A percentile compares a stretch with the other conserved stretches of the same genome.
phyloP scores from a whole-genome alignment of 495 filamentous ascomycete species.

The Aspergillus sparsus region DNA sequence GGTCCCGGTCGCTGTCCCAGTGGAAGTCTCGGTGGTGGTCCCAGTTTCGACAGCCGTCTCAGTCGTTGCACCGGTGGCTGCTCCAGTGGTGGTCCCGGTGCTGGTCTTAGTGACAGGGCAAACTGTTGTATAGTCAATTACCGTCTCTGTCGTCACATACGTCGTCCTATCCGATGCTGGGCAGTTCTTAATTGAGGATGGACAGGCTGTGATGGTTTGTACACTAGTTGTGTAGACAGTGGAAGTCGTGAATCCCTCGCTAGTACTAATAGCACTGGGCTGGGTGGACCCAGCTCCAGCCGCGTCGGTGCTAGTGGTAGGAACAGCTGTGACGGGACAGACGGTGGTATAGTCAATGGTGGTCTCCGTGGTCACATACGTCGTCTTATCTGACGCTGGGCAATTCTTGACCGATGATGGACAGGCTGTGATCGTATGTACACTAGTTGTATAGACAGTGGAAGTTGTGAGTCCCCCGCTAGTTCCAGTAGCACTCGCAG shows the following conservation, averaged over 20 bases:
- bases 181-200: not conserved
- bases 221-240: not conserved
- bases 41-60: too few relatives aligned
- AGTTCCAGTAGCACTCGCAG: not conserved
- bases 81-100: not conserved
- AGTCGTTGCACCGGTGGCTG: too few relatives aligned
- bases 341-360: not conserved
- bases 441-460: not conserved
- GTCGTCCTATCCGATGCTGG: not conserved
- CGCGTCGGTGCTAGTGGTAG: not conserved
- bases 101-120: not conserved
- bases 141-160: not conserved
- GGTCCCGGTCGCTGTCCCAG: not conserved
- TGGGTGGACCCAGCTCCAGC: too few relatives aligned
- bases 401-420: not conserved
- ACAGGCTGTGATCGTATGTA: not conserved
- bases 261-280: not conserved
- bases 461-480: not conserved
- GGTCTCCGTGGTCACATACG: not conserved
- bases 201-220: not conserved
- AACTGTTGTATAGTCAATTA: not conserved
- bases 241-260: not conserved
- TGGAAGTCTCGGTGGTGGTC: too few relatives aligned
- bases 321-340: not conserved
- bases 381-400: not conserved